A percentile compares a stretch with the other conserved stretches of the same genome.
Evolutionary conservation across 495 filamentous ascomycete species (phyloP).

Genomic region (Durotheca rogersii): DNA sequence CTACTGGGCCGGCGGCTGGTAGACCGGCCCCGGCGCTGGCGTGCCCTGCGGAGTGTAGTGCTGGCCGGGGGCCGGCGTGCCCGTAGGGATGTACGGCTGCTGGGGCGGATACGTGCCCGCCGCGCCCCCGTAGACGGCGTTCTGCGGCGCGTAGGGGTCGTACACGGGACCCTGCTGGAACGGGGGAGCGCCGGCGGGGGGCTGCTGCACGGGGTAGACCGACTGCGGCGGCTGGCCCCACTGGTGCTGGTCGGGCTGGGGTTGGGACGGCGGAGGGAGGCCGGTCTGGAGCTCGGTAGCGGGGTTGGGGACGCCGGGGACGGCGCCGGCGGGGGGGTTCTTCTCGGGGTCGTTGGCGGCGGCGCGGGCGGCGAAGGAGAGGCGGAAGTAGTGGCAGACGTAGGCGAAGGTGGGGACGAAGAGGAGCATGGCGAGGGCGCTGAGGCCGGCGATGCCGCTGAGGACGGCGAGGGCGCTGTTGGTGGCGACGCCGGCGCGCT

Average conservation of each 20-base stretch:
- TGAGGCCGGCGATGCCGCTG: slow-evolving; percentile 45
- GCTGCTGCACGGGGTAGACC: slow-evolving; percentile 25
- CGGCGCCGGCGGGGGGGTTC: slow-evolving; percentile 26
- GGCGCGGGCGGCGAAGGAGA: slow-evolving; percentile 32
- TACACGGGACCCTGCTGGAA: slow-evolving; percentile 21
- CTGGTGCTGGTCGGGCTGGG: slow-evolving; percentile 28
- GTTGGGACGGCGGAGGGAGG: slow-evolving; percentile 29
- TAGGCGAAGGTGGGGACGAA: slow-evolving; percentile 48
- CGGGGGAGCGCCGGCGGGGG: slow-evolving; percentile 20
- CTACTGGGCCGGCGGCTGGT: slow-evolving; percentile 5
- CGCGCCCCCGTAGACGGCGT: slow-evolving; percentile 21
- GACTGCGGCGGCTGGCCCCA: slow-evolving; percentile 31
- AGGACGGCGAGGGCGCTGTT: slow-evolving; percentile 35
- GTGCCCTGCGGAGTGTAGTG: slow-evolving; percentile 23
- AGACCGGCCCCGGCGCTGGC: slow-evolving; percentile 9
- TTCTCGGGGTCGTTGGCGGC: slow-evolving; percentile 39
- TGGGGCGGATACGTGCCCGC: slow-evolving; percentile 20
- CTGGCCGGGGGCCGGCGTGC: slow-evolving; percentile 20
- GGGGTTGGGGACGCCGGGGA: not conserved
- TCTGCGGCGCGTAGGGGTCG: slow-evolving; percentile 28
- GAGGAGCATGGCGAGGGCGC: slow-evolving; percentile 45
- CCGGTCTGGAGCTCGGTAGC: slow-evolving; percentile 22
- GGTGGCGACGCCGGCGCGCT: slow-evolving; percentile 30
- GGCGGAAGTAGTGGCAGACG: slow-evolving; percentile 44
- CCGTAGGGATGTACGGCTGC: slow-evolving; percentile 7